These are phyloP conservation scores for Chrysoporthe deuterocubensis DNA, from an alignment of 2,329 filamentous ascomycete genomes.

Conservation along the genomic window DNA sequence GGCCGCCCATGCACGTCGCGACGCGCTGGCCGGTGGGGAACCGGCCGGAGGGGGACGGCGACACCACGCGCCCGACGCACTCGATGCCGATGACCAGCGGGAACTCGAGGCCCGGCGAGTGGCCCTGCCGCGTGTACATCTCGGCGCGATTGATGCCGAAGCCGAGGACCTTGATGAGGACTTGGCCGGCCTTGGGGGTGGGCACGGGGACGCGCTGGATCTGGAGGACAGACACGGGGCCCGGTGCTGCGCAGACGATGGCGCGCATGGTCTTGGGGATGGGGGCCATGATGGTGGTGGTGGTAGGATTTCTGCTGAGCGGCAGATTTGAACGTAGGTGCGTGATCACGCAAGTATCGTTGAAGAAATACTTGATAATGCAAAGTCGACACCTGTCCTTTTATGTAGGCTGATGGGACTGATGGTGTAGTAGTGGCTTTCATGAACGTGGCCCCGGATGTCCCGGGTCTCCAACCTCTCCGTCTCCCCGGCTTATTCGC, in stretches of 20 bases:
- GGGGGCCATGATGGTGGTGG: slow-evolving; percentile 17
- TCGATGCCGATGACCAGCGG: slow-evolving; percentile 53
- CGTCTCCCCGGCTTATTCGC: too few relatives aligned
- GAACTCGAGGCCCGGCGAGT: slow-evolving; percentile 44
- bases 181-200: slow-evolving; percentile 39
- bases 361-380: too few relatives aligned
- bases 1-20: slow-evolving; percentile 53
- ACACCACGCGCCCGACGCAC: slow-evolving; percentile 46
- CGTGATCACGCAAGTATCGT: too few relatives aligned
- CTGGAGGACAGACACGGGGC: slow-evolving; percentile 44
- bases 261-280: slow-evolving; percentile 46
- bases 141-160: slow-evolving; percentile 52
- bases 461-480: not conserved
- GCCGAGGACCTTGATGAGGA: slow-evolving; percentile 47
- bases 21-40: slow-evolving; percentile 47
- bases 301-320: not conserved
- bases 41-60: slow-evolving; percentile 33
- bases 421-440: not conserved
- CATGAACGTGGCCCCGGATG: not conserved
- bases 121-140: slow-evolving; percentile 50
- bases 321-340: too few relatives aligned
- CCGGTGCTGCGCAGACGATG: slow-evolving; percentile 44
- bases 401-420: not conserved
- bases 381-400: too few relatives aligned
- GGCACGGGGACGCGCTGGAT: slow-evolving; percentile 45